Base-by-base conservation (phyloP, 2,329 filamentous ascomycete species). In the Reticulascus tulasneorum region DNA sequence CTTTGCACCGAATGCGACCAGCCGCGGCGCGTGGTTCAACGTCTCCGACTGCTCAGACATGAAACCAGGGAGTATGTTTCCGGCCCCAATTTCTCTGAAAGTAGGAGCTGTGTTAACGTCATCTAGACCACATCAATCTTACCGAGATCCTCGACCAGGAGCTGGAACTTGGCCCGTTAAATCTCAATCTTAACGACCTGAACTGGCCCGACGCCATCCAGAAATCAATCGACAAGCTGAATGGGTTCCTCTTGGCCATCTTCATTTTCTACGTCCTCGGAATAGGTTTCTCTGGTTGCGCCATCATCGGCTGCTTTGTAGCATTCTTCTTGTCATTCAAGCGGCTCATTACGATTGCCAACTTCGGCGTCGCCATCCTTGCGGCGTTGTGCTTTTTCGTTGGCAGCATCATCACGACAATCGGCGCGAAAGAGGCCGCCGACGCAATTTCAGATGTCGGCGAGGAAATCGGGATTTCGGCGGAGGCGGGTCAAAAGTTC, bases 231-330 rank as follows among this genome's bases (percentile, higher is more conserved):
- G 58, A 71, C 53, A 54, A 61, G n/a, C 56, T 77, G 50, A 74
- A 75, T 49, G 51, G 53, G 12, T 57, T 64, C n/a, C 60, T 76
- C 5, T 52, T 69, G n/a, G 64, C 59, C 18, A 54, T 73, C 30
- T 70, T 71, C 50, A 54, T 72, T 32, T 52, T 77, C 37, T 75
- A 69, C 52, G 62, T 69, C 25, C 43, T 76, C 2, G 63, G 58
- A 35, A 54, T 62, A 29, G 60, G 52, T 13, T 58, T 67, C 46
- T 55, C 65, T 3, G 69, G 64, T 9, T 52, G 72, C 3, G 58
- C 62, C 21, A 63, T 73, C 49, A 49, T 75, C 3, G 48, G 52
- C 11, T 61, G 55, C 31, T 34, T 63, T 32, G 56, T 47, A 8
- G 58, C 61, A 25, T 42, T 70, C 38, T 50, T 64, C 48, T 47